These are phyloP conservation scores for Lactarius vividus DNA, from an alignment of 768 basidiomycete species.

Conservation along the genomic window DNA sequence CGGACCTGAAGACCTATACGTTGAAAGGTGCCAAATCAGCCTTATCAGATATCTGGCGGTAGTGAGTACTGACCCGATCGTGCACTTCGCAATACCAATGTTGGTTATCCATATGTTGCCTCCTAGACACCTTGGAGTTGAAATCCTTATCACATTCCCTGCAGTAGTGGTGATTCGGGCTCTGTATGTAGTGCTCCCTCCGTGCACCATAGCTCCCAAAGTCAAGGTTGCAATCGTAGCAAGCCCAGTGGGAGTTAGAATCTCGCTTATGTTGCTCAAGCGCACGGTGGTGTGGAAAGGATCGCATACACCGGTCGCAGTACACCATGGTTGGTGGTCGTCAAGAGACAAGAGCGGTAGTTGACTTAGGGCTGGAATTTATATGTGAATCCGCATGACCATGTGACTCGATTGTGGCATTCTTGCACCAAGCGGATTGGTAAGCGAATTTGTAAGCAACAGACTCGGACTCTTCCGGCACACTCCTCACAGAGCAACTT, in stretches of 20 bases:
- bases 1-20: slow-evolving; percentile 39
- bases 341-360: too few species aligned
- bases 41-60: not conserved
- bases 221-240: slow-evolving; percentile 51
- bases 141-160: not conserved
- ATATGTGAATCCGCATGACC: too few species aligned
- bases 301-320: slow-evolving; percentile 9
- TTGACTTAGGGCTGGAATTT: too few species aligned
- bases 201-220: slow-evolving; percentile 33
- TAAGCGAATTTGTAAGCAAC: too few species aligned
- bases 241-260: slow-evolving; percentile 42
- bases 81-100: slow-evolving; percentile 2
- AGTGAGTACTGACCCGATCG: slow-evolving; percentile 17
- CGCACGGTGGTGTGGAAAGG: slow-evolving; percentile 27
- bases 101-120: not conserved
- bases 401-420: too few species aligned
- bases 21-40: not conserved
- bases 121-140: not conserved
- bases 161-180: too few species aligned
- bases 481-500: too few species aligned
- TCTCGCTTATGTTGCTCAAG: slow-evolving; percentile 32
- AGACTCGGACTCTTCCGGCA: too few species aligned
- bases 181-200: not conserved
- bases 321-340: slow-evolving; percentile 4
- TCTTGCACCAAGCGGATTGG: too few species aligned